Evolutionary conservation across 2,329 filamentous ascomycete species (phyloP).

Genomic region (Trichoderma sp.): DNA sequence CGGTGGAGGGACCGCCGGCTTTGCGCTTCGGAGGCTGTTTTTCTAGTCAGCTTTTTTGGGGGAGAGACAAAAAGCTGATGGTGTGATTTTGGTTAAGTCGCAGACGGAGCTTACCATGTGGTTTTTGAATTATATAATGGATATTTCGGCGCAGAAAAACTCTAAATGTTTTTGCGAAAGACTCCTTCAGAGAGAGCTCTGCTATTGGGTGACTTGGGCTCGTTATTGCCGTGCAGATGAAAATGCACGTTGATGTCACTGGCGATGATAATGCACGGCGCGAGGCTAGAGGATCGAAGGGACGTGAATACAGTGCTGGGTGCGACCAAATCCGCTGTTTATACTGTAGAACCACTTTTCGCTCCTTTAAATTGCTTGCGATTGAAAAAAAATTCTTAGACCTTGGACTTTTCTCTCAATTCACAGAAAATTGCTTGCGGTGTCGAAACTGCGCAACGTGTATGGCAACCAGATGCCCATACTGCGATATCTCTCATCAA

Average conservation of each 20-base stretch:
- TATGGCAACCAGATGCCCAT: neutral
- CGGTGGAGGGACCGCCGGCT: slow-evolving; percentile 36
- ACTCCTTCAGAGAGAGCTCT: neutral
- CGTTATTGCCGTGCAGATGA: neutral
- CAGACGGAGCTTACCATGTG: neutral
- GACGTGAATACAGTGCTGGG: slow-evolving; percentile 27
- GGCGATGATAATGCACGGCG: slow-evolving; percentile 18
- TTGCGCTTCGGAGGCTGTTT: slow-evolving; percentile 58
- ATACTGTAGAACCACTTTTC: slow-evolving; percentile 2
- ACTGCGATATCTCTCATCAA: neutral
- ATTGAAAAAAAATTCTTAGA: neutral
- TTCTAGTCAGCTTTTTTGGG: neutral
- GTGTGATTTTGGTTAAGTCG: neutral
- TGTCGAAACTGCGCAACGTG: neutral
- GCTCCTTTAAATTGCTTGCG: neutral
- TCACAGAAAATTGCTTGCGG: neutral
- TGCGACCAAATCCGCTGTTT: accelerated
- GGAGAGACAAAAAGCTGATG: neutral
- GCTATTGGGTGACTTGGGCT: neutral
- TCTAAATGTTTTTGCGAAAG: neutral
- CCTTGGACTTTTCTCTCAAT: neutral
- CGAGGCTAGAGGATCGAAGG: slow-evolving; percentile 4
- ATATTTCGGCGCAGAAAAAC: neutral
- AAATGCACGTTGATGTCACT: slow-evolving; percentile 30
- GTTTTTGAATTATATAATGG: neutral